A percentile compares a stretch with the other conserved stretches of the same genome.
Conservation (phyloP, 176 grass and related monocot species). For the Olyra latifolia region DNA sequence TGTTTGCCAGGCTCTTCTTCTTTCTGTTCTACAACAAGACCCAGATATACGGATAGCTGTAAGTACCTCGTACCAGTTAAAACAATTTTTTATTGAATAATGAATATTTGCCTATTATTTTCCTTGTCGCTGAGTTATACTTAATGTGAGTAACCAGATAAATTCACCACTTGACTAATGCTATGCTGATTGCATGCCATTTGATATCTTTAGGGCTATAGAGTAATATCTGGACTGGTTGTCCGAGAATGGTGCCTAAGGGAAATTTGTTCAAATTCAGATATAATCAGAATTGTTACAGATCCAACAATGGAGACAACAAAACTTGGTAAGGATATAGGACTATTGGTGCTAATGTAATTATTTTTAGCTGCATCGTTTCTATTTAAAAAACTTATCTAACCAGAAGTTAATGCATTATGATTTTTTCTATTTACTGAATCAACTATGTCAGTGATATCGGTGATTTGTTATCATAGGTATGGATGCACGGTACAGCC, state of each 20-base stretch:
- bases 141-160: constrained; percentile 15
- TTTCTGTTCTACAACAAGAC: constrained; percentile 75
- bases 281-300: constrained; percentile 75
- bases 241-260: constrained; percentile 76
- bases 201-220: constrained; percentile 64
- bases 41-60: constrained; percentile 81
- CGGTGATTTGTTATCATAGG: constrained; percentile 48
- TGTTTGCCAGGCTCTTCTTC: constrained; percentile 66
- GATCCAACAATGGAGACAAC: constrained; percentile 62
- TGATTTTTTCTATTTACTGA: neutral
- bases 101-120: constrained; percentile 24
- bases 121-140: neutral
- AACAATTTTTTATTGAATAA: constrained; percentile 20
- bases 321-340: constrained; percentile 65
- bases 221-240: constrained; percentile 65
- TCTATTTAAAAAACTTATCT: neutral
- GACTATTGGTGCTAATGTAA: neutral
- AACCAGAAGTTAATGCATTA: neutral
- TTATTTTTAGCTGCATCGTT: neutral
- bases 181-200: neutral
- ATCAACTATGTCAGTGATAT: neutral
- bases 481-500: constrained; percentile 69
- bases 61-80: constrained; percentile 40
- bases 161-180: neutral
- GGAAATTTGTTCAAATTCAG: constrained; percentile 72